A percentile compares a stretch with the other conserved stretches of the same genome.
These are phyloP conservation scores for Neoscytalidium dimidiatum DNA, from an alignment of 2,329 filamentous ascomycete genomes.

Conservation along the genomic window DNA sequence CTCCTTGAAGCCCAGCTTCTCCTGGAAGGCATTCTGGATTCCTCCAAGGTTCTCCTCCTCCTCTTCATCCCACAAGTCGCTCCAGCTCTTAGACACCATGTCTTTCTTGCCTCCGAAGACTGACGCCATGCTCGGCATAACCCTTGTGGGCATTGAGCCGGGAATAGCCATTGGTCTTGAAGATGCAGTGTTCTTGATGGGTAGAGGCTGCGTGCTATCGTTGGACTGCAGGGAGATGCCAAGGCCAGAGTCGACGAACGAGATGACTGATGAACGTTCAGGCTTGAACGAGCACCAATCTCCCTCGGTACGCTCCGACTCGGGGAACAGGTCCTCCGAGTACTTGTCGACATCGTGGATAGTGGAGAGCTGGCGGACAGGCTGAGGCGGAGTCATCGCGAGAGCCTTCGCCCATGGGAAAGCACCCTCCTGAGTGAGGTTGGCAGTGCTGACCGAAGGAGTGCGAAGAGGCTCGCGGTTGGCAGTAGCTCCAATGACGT, in stretches of 20 bases:
- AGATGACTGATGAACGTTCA: slow-evolving; percentile 79
- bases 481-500: slow-evolving; percentile 74
- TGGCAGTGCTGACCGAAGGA: slow-evolving; percentile 87
- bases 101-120: slow-evolving; percentile 79
- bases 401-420: slow-evolving; percentile 96
- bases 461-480: slow-evolving; percentile 95
- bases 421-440: slow-evolving; percentile 71
- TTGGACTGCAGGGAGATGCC: slow-evolving; percentile 76
- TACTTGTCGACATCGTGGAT: slow-evolving; percentile 81
- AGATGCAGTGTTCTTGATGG: slow-evolving; percentile 54
- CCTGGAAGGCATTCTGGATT: slow-evolving; percentile 54
- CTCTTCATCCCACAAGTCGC: slow-evolving; percentile 96
- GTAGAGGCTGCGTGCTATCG: slow-evolving; percentile 49
- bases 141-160: slow-evolving; percentile 70
- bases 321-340: slow-evolving; percentile 81
- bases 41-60: slow-evolving; percentile 72
- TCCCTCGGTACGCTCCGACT: slow-evolving; percentile 65
- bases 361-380: slow-evolving; percentile 79
- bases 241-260: slow-evolving; percentile 79
- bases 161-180: slow-evolving; percentile 76
- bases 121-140: slow-evolving; percentile 70
- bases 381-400: slow-evolving; percentile 70
- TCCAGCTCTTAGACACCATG: slow-evolving; percentile 96
- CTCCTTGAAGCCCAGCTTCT: slow-evolving; percentile 31
- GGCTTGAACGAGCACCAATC: slow-evolving; percentile 76